Conservation (phyloP, 371 early-diverging fungal species). For the Lichtheimia hyalospora region DNA sequence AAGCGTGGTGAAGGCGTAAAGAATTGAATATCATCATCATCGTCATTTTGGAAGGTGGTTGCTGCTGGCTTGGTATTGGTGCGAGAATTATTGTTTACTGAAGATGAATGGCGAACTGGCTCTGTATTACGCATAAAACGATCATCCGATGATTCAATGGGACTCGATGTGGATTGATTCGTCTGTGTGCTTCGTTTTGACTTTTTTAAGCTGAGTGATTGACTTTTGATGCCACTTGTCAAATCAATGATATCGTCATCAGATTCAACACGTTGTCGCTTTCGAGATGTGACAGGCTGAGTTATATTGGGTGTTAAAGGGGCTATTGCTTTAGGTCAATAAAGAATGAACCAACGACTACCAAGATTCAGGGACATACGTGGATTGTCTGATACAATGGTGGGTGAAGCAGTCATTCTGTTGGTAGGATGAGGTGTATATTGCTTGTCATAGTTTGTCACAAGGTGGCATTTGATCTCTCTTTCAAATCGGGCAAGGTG, state of each 20-base stretch:
- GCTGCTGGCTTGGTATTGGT: background rate
- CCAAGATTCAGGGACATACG: background rate
- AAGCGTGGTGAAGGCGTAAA: too few relatives aligned
- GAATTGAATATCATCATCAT: background rate
- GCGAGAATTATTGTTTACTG: background rate
- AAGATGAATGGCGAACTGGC: too few relatives aligned
- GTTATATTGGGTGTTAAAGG: background rate
- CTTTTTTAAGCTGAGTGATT: conserved; percentile 2
- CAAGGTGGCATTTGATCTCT: background rate
- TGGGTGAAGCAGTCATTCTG: background rate
- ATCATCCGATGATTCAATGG: background rate
- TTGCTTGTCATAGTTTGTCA: background rate
- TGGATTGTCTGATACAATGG: background rate
- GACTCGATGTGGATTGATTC: background rate
- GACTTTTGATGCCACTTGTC: background rate
- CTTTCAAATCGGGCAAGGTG: conserved; percentile 9
- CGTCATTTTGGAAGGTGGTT: background rate
- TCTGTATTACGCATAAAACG: too few relatives aligned
- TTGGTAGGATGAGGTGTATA: conserved; percentile 5
- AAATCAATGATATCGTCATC: conserved; percentile 3
- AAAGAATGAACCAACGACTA: background rate
- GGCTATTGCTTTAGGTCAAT: background rate
- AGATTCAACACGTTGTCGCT: background rate
- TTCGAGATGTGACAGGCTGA: background rate
- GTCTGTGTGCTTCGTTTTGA: background rate